Evolutionary conservation across 192 early-diverging fungal genomes (phyloP).

Genomic region (Tieghemiomyces parasiticus): DNA sequence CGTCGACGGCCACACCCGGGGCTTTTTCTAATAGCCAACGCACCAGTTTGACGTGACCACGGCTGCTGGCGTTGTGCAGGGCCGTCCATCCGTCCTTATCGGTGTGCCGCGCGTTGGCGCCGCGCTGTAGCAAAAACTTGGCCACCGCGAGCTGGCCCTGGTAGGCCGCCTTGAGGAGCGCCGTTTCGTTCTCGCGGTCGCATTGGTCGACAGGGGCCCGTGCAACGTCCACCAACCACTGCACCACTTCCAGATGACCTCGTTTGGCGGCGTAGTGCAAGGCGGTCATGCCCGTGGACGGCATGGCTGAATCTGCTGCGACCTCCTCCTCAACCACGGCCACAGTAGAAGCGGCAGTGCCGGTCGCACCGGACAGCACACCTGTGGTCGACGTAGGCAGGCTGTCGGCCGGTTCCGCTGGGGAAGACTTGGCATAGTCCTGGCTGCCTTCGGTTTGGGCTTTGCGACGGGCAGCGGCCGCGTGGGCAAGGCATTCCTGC

Average conservation of each 20-base stretch:
- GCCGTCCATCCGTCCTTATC: constrained; percentile 73
- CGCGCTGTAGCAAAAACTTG: constrained; percentile 34
- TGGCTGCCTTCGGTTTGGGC: constrained; percentile 3
- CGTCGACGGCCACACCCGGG: constrained; percentile 38
- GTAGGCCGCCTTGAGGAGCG: constrained; percentile 56
- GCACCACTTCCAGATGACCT: constrained; percentile 38
- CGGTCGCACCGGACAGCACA: no score
- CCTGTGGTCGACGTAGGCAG: no score
- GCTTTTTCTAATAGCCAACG: constrained; percentile 39
- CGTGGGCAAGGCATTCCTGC: background rate
- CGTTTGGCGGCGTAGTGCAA: constrained; percentile 44
- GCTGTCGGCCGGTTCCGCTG: background rate
- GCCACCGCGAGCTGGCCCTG: constrained; percentile 43
- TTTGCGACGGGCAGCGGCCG: background rate
- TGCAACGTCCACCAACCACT: constrained; percentile 35
- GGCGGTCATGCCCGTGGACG: constrained; percentile 37
- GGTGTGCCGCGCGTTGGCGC: constrained; percentile 41
- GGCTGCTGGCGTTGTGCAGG: constrained; percentile 58
- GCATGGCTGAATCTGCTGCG: no score
- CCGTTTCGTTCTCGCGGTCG: constrained; percentile 58
- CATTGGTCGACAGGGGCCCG: constrained; percentile 40
- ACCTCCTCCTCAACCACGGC: no score
- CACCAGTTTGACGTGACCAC: constrained; percentile 39
- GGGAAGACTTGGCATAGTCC: background rate
- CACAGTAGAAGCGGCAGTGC: no score